Evolutionary conservation across 1,284 basidiomycete genomes (phyloP).

Genomic region (Vanrija humicola): DNA sequence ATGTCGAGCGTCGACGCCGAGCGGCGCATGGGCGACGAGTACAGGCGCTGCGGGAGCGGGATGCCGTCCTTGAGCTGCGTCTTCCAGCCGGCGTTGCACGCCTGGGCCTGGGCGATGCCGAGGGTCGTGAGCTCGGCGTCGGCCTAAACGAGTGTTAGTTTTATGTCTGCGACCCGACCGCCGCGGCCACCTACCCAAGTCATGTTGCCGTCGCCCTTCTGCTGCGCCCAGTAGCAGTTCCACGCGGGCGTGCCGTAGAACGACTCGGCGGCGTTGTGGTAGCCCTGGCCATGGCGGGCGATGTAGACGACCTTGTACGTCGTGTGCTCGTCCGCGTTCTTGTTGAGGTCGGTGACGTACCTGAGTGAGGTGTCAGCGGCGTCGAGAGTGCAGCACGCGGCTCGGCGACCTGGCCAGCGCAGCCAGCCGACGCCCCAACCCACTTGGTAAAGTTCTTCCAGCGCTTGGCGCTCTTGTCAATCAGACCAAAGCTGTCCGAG

Average conservation of each 20-base stretch:
- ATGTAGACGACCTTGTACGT: slow-evolving; percentile 39
- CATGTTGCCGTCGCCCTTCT: slow-evolving; percentile 26
- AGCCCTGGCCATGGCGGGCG: slow-evolving; percentile 44
- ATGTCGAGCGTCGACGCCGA: slow-evolving; percentile 31
- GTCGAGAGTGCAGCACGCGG: too few species aligned
- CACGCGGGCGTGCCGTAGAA: slow-evolving; percentile 35
- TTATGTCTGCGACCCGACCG: neutral
- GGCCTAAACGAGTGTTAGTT: slow-evolving; percentile 22
- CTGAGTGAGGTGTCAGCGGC: slow-evolving; percentile 1
- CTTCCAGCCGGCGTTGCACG: slow-evolving; percentile 33
- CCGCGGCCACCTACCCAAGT: slow-evolving; percentile 13
- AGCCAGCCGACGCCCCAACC: neutral
- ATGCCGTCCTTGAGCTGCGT: slow-evolving; percentile 20
- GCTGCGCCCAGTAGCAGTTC: slow-evolving; percentile 25
- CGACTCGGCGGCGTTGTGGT: slow-evolving; percentile 27
- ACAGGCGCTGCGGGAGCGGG: slow-evolving; percentile 33
- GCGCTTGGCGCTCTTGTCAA: slow-evolving; percentile 22
- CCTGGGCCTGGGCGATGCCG: slow-evolving; percentile 28
- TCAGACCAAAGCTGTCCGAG: slow-evolving; percentile 27
- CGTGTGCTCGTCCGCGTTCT: slow-evolving; percentile 19
- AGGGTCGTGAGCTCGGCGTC: slow-evolving; percentile 32
- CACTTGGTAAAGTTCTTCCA: slow-evolving; percentile 14
- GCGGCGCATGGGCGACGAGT: slow-evolving; percentile 37
- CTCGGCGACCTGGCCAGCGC: too few species aligned
- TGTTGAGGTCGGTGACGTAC: slow-evolving; percentile 24